Evolutionary conservation across 768 basidiomycete genomes (phyloP).

Genomic region (Lactarius akahatsu): DNA sequence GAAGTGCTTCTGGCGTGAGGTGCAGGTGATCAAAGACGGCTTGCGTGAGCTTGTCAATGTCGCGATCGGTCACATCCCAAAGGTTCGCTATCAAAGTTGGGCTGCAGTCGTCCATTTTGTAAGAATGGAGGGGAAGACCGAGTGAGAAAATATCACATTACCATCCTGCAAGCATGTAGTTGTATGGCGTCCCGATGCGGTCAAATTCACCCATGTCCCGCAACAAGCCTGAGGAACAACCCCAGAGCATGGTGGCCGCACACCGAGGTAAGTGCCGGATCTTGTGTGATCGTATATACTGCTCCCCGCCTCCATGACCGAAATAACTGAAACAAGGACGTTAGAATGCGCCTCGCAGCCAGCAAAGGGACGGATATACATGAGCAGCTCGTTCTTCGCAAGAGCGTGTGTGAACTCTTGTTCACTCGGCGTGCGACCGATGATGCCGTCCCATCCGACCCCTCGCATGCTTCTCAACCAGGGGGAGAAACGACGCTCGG

Average conservation of each 20-base stretch:
- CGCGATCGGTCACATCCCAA: conserved; percentile 98
- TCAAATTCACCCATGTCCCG: conserved; percentile 95
- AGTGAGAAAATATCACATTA: conserved; percentile 44
- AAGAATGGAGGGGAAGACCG: background rate
- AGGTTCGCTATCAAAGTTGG: conserved; percentile 92
- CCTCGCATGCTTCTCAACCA: conserved; percentile 73
- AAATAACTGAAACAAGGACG: conserved; percentile 66
- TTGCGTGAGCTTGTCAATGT: conserved; percentile 91
- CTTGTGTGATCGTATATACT: conserved; percentile 86
- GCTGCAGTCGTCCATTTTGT: conserved; percentile 35
- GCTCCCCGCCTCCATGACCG: conserved; percentile 94
- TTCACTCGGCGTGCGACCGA: conserved; percentile 75
- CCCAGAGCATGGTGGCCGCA: conserved; percentile 97
- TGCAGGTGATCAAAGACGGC: conserved; percentile 74
- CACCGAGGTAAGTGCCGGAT: conserved; percentile 80
- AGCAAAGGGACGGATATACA: conserved; percentile 62
- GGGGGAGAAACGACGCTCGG: conserved; percentile 76
- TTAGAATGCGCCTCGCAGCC: conserved; percentile 9
- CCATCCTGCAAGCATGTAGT: conserved; percentile 98
- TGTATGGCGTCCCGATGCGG: conserved; percentile 84
- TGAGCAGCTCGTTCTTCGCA: conserved; percentile 74
- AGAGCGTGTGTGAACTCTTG: conserved; percentile 79
- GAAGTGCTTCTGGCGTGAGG: conserved; percentile 41
- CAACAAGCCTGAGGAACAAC: conserved; percentile 90
- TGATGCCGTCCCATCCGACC: conserved; percentile 81